Conservation (phyloP, 2,329 filamentous ascomycete species). For the Fragosphaeria purpurea region DNA sequence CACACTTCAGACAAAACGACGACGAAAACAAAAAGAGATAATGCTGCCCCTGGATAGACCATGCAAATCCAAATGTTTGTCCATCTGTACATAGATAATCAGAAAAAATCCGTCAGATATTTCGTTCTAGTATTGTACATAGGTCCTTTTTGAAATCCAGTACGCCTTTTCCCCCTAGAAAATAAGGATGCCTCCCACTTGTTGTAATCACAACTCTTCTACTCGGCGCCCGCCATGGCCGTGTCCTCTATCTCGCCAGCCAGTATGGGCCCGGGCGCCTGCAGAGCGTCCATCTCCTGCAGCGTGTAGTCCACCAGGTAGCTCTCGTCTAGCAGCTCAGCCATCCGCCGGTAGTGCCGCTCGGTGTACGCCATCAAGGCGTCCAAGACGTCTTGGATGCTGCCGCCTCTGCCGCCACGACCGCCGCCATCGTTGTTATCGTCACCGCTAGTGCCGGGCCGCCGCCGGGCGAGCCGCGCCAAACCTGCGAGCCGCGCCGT, state of each 20-base stretch:
- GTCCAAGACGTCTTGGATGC: constrained; percentile 73
- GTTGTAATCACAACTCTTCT: too few relatives aligned
- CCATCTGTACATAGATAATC: too few relatives aligned
- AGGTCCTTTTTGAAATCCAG: too few relatives aligned
- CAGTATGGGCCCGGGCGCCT: constrained; percentile 21
- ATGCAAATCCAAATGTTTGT: too few relatives aligned
- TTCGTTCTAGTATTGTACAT: too few relatives aligned
- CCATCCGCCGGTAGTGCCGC: constrained; percentile 79
- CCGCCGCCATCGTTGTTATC: constrained; percentile 42
- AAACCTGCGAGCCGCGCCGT: constrained; percentile 65
- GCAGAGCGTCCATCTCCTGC: constrained; percentile 75
- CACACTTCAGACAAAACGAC: too few relatives aligned
- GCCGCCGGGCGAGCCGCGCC: constrained; percentile 30
- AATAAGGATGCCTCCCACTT: too few relatives aligned
- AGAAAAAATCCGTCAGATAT: too few relatives aligned
- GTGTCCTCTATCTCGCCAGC: constrained; percentile 11
- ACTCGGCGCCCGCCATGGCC: constrained; percentile 13
- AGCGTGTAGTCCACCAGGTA: constrained; percentile 91
- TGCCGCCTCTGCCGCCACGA: constrained; percentile 20
- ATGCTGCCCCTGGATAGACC: too few relatives aligned
- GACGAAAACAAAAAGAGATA: too few relatives aligned
- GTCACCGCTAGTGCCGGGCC: constrained; percentile 23
- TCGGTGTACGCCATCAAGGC: constrained; percentile 88
- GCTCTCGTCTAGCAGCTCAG: constrained; percentile 87
- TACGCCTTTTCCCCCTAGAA: too few relatives aligned